phyloP scores from a whole-genome alignment of 805 yeast species.

The Candida vartiovaarae region DNA sequence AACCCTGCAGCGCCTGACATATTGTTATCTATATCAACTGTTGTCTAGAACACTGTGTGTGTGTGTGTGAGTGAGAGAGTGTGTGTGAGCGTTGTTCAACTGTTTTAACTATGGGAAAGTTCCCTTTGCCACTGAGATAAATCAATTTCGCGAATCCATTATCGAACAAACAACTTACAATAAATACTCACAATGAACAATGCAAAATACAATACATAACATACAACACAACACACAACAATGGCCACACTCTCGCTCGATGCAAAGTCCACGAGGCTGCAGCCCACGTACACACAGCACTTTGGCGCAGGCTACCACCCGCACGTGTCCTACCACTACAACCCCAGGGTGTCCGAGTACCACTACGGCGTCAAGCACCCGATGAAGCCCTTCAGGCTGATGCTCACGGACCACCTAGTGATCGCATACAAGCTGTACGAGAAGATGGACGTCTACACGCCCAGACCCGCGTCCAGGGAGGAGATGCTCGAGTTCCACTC shows the following conservation, averaged over 20 bases:
- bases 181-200: too few species aligned
- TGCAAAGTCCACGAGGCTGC: conserved; percentile 30
- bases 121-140: too few species aligned
- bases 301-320: conserved; percentile 36
- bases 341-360: conserved; percentile 70
- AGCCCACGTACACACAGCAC: conserved; percentile 41
- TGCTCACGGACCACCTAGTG: conserved; percentile 90
- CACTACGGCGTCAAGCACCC: conserved; percentile 95
- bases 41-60: too few species aligned
- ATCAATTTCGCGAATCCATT: too few species aligned
- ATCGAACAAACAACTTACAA: too few species aligned
- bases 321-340: conserved; percentile 81
- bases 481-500: conserved; percentile 81
- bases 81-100: too few species aligned
- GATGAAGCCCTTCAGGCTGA: conserved; percentile 94
- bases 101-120: too few species aligned
- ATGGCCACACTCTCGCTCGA: conserved; percentile 34
- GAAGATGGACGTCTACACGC: conserved; percentile 82
- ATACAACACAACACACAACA: conserved; percentile 4
- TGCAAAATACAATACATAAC: too few species aligned
- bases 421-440: conserved; percentile 79
- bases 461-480: conserved; percentile 73
- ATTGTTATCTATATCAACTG: not conserved
- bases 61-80: too few species aligned
- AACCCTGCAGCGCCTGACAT: conserved; percentile 77